These are phyloP conservation scores for Yamadazyma spencermartinsiae DNA, from an alignment of 1,139 yeast species.

Conservation along the genomic window DNA sequence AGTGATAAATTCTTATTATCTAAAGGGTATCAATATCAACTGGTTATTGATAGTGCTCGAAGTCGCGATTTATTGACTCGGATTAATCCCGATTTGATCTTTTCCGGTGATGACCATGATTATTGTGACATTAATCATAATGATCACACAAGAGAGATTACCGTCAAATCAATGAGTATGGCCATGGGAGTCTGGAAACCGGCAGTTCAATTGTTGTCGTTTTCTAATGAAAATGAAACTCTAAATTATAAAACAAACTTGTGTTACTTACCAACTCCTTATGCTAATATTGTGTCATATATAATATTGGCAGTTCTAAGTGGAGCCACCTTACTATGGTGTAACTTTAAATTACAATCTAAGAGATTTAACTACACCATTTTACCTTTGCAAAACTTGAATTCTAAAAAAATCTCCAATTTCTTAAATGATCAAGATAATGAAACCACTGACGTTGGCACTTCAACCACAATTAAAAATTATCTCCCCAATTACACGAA, in stretches of 20 bases:
- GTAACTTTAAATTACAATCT: constrained; percentile 30
- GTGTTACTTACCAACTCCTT: constrained; percentile 53
- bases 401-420: constrained; percentile 22
- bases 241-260: constrained; percentile 39
- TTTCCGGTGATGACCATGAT: constrained; percentile 58
- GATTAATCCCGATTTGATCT: constrained; percentile 42
- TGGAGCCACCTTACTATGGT: constrained; percentile 28
- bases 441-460: constrained; percentile 5
- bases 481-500: constrained; percentile 11
- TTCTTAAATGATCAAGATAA: constrained; percentile 25
- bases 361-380: constrained; percentile 15
- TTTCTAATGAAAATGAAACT: constrained; percentile 20
- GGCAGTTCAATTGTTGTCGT: constrained; percentile 51
- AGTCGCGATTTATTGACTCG: constrained; percentile 29
- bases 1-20: constrained; percentile 23
- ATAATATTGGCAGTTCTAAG: constrained; percentile 37
- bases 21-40: constrained; percentile 54
- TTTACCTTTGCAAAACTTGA: constrained; percentile 16
- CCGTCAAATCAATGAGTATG: constrained; percentile 59
- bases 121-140: constrained; percentile 50
- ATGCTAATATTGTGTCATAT: constrained; percentile 42
- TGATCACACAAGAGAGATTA: constrained; percentile 38
- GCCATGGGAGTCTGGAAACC: constrained; percentile 60
- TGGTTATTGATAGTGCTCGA: constrained; percentile 33
- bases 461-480: not conserved